Evolutionary conservation across 2,329 filamentous ascomycete genomes (phyloP), one percentile per base, ranked within the genome.

Genomic region (Paracamarosporium sp.): DNA sequence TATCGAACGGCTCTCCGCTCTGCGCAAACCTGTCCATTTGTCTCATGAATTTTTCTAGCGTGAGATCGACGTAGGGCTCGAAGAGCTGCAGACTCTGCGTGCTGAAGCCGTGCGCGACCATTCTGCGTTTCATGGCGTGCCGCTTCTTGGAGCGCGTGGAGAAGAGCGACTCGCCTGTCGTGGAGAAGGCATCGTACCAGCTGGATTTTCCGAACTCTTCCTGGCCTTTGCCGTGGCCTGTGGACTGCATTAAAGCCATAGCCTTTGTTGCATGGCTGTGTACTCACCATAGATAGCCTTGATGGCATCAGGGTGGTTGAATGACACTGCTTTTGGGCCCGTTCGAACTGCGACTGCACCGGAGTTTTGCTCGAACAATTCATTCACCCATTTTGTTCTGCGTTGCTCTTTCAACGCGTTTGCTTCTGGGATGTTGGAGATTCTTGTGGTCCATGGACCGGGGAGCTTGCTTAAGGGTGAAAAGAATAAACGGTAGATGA

Each of bases 141-240:
- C 61, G 44, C 35, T 58, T 63, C 50, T 63, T 63, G 2, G 61
- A 63, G 20, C 61, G 58, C 7, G 61, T 63, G 4, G 55, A 61
- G 44, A 63, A 63, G 6, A 63, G 50, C 20, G 61, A 63, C 35
- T 63, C 61, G 13, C 61, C 61, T 12, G 61, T 63, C 15, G 61
- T 63, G 1, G 58, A 61, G 47, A 63, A 63, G 13, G 61, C 48
- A 38, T 63, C 61, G 43, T 63, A 63, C 61, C 61, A 63, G 35
- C 55, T 59, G 6, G 58, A 61, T 28, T 63, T 63, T 20, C 55
- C 61, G 25, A 63, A 63, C 5, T 52, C 61, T 13, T 59, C 53
- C 5, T 48, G 41, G 17, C 45, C 41, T 40, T 61, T 61, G 2
- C 53, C 59, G 27, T 63, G 58, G 6, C 61, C 61, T 63, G 22